These are phyloP conservation scores for Saccharomyces hybrid DNA, from an alignment of 1,139 yeast genomes.

Conservation along the genomic window DNA sequence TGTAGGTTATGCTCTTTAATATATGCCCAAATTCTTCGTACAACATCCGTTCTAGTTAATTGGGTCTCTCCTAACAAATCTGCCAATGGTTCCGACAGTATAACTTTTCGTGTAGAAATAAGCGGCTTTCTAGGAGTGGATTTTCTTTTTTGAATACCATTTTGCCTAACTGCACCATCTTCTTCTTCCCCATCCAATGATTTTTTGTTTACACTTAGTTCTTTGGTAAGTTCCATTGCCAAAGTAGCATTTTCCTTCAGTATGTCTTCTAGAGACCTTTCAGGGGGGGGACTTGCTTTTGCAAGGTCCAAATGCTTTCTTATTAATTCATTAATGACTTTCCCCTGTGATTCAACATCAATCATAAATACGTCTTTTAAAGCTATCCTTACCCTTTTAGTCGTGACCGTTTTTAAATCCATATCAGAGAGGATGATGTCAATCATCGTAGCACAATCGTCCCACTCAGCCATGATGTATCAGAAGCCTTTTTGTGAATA, in stretches of 20 bases:
- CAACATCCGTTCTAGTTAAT: slow-evolving; percentile 4
- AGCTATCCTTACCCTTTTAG: slow-evolving; percentile 62
- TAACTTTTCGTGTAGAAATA: background rate
- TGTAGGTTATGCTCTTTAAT: slow-evolving; percentile 58
- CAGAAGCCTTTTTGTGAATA: background rate
- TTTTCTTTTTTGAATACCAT: too few species aligned
- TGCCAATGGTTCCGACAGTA: background rate
- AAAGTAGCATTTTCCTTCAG: background rate
- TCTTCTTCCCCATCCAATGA: background rate
- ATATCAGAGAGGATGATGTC: slow-evolving; percentile 74
- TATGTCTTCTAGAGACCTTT: background rate
- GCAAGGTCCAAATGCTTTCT: background rate
- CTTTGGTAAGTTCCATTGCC: background rate
- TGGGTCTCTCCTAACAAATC: slow-evolving; percentile 1
- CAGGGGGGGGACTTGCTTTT: background rate
- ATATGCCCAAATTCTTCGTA: slow-evolving; percentile 53
- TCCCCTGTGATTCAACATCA: slow-evolving; percentile 48
- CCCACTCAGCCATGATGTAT: slow-evolving; percentile 15
- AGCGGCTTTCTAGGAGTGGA: background rate
- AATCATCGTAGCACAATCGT: slow-evolving; percentile 52
- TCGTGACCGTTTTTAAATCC: slow-evolving; percentile 61
- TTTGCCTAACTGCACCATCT: background rate
- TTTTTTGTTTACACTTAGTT: background rate
- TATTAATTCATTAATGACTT: slow-evolving; percentile 52
- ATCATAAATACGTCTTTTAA: slow-evolving; percentile 57